Conservation (phyloP, 2,329 filamentous ascomycete genomes). For the Ophiosphaerella herpotricha region DNA sequence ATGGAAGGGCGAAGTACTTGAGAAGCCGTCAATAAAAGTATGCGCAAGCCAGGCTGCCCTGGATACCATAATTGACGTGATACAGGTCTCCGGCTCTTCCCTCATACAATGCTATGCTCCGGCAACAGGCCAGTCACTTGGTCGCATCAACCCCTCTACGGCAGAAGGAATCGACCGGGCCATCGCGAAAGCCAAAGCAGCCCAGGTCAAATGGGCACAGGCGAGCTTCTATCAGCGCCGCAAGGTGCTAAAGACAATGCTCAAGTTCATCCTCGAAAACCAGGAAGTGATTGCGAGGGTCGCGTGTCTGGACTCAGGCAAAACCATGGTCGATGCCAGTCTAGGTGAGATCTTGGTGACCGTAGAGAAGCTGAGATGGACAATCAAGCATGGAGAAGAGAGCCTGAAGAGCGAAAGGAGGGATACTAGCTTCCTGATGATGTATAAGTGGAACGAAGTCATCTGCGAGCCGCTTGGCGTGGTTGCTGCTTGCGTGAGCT, state of each 20-base stretch:
- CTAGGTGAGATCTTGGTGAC: constrained; percentile 95
- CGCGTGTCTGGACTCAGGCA: constrained; percentile 90
- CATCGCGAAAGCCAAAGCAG: constrained; percentile 72
- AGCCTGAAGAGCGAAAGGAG: constrained; percentile 72
- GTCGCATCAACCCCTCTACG: constrained; percentile 76
- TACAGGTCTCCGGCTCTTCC: constrained; percentile 63
- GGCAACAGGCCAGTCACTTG: constrained; percentile 83
- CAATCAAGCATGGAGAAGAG: constrained; percentile 84
- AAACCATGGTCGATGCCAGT: constrained; percentile 92
- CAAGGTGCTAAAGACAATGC: constrained; percentile 77
- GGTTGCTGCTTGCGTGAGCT: constrained; percentile 88
- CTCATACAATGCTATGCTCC: constrained; percentile 86
- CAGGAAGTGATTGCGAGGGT: constrained; percentile 84
- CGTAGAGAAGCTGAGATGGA: constrained; percentile 93
- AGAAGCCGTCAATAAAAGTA: constrained; percentile 65
- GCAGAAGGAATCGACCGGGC: constrained; percentile 77
- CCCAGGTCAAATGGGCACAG: constrained; percentile 76
- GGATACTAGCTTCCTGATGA: constrained; percentile 90
- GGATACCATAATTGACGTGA: constrained; percentile 6
- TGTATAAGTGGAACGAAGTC: constrained; percentile 91
- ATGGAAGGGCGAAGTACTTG: constrained; percentile 62
- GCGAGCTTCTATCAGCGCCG: constrained; percentile 79
- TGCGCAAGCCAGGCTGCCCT: not conserved
- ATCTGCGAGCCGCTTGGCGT: constrained; percentile 91
- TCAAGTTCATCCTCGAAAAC: constrained; percentile 84